phyloP scores from a whole-genome alignment of 306 rosid genomes.

The Albizia julibrissin region DNA sequence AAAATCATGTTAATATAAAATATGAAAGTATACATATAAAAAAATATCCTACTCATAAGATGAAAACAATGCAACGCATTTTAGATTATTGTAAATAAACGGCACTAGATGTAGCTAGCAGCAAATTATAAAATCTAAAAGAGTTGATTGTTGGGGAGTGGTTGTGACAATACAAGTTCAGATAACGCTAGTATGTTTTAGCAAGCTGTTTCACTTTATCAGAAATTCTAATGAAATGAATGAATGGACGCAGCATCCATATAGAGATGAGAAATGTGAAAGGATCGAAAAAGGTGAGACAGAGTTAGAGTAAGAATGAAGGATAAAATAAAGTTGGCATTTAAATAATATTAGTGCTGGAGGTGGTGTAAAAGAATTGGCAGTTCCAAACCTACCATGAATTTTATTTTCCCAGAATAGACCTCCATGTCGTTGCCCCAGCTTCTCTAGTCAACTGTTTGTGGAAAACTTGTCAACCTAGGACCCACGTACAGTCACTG shows the following conservation, averaged over 20 bases:
- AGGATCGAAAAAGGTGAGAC: background rate
- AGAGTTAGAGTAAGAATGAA: constrained; percentile 31
- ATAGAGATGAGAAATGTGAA: background rate
- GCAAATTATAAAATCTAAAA: background rate
- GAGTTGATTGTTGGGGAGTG: background rate
- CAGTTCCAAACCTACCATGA: background rate
- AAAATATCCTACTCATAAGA: background rate
- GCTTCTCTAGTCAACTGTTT: background rate
- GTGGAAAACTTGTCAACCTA: background rate
- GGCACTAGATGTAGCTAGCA: too few species aligned
- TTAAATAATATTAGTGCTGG: background rate
- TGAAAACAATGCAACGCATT: background rate
- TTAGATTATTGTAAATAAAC: background rate
- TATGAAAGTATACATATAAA: background rate
- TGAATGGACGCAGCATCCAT: too few species aligned
- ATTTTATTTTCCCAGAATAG: background rate
- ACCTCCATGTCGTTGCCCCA: background rate
- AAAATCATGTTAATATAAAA: background rate
- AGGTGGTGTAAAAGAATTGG: constrained; percentile 17
- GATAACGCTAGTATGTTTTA: background rate
- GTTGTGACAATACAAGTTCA: background rate
- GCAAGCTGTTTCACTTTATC: background rate
- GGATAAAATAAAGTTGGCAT: background rate
- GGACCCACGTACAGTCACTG: background rate
- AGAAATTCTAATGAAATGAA: background rate